These are phyloP conservation scores for Pseudoscleropodium purum DNA, from an alignment of 225 moss, liverwort and hornwort species.

Conservation along the genomic window DNA sequence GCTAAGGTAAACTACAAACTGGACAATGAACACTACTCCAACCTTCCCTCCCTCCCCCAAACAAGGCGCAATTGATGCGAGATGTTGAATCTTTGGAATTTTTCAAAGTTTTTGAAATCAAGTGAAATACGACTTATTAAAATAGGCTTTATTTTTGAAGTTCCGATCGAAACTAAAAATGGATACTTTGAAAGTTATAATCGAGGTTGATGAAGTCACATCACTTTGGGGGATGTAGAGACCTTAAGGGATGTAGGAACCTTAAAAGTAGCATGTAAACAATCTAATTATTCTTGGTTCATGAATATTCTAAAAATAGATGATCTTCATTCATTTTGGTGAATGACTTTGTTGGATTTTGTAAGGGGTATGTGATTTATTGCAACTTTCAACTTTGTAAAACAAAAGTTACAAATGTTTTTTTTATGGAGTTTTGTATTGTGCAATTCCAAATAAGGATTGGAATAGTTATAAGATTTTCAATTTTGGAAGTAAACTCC, in stretches of 20 bases:
- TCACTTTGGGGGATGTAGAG: not conserved
- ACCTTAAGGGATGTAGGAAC: not conserved
- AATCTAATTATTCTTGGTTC: not conserved
- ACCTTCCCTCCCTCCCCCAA: fast-evolving
- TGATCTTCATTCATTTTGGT: not conserved
- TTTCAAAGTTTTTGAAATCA: not conserved
- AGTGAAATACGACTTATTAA: not conserved
- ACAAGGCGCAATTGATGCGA: not conserved
- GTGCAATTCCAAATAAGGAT: not conserved
- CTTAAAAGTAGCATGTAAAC: not conserved
- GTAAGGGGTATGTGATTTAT: too few species aligned
- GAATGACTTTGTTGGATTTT: not conserved
- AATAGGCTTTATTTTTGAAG: too few species aligned
- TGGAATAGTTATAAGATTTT: too few species aligned
- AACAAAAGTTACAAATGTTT: not conserved
- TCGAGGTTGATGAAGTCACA: not conserved
- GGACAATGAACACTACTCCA: too few species aligned
- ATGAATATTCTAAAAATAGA: not conserved
- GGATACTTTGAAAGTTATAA: not conserved
- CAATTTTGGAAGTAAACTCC: fast-evolving
- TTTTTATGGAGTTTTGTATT: not conserved
- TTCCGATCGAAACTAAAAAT: not conserved
- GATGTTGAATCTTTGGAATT: not conserved
- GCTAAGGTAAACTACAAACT: too few species aligned
- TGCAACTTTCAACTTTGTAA: not conserved